Base-by-base conservation (phyloP, 768 basidiomycete genomes). In the Russula foetens region DNA sequence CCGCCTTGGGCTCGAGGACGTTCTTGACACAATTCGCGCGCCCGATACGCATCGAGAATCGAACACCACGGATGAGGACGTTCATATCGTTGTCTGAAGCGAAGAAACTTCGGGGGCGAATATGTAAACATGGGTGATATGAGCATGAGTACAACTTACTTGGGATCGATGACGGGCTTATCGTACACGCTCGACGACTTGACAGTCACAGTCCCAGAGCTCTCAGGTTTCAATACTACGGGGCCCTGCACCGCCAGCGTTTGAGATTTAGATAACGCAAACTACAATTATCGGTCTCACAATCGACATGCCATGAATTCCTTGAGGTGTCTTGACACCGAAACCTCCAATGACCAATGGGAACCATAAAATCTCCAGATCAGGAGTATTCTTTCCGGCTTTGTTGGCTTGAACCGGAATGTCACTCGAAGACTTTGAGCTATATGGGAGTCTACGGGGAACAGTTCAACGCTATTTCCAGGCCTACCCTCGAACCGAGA, bases 51-150 rank as follows among this genome's bases (percentile, higher is more conserved):
- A 55, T 47, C 2, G 45, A 47, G 49, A 65, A 59, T 19, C 62
- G 62, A 23, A 65, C 57, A 21, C 53, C 64, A 7, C 64, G 62
- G 15, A 62, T 41, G 23, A 65, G 55, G 33, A 56, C 38, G 7
- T 58, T 50, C 62, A 63, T 48, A 11, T 65, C 64, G 6, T 65
- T 65, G 2, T 63, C 56, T 9, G 62, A 53, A 23, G 62, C 56
- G 49, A 65, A 63, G 53, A 59, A 61, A 46, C 64, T 65, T 33
- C 44, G 9, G 8, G 35, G 19, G 44, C n/a, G 24, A 44, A 44
- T n/a, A n/a, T 21, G 45, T 60, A 35, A 53, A 9, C 9, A 33
- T 33, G 9, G 9, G 31, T 33, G 31, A 33, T 9, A 9, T 9
- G 31, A 33, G 31, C 31, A 5, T n/a, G n/a, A n/a, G n/a, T 21